These are phyloP conservation scores for Diaporthe ilicicola DNA, from an alignment of 2,329 filamentous ascomycete genomes.

Conservation along the genomic window DNA sequence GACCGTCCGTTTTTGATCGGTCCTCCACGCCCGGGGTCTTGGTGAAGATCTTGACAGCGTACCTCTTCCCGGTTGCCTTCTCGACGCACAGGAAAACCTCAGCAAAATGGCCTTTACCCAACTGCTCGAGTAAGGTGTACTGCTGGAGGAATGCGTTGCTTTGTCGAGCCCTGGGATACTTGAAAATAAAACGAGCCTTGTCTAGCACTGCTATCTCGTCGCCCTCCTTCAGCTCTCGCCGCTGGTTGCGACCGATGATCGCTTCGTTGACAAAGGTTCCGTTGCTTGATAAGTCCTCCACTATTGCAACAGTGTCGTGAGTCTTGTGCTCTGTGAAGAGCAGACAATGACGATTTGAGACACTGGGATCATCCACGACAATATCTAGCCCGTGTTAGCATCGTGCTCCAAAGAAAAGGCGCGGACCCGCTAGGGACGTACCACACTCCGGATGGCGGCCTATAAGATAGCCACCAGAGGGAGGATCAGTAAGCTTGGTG, in stretches of 20 bases:
- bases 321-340: slow-evolving; percentile 49
- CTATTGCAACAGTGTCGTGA: slow-evolving; percentile 68
- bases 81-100: slow-evolving; percentile 93
- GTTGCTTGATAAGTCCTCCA: slow-evolving; percentile 95
- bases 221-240: slow-evolving; percentile 85
- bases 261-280: slow-evolving; percentile 96
- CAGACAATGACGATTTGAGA: slow-evolving; percentile 84
- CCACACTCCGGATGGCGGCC: slow-evolving; percentile 94
- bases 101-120: slow-evolving; percentile 95
- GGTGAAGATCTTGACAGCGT: slow-evolving; percentile 94
- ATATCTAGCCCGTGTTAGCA: slow-evolving; percentile 62
- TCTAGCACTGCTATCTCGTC: slow-evolving; percentile 91
- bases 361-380: slow-evolving; percentile 76
- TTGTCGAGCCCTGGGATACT: slow-evolving; percentile 80
- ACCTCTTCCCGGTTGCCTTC: slow-evolving; percentile 81
- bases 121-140: slow-evolving; percentile 83
- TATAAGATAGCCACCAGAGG: slow-evolving; percentile 87
- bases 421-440: slow-evolving; percentile 54
- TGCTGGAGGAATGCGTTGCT: slow-evolving; percentile 85
- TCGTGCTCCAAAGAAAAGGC: slow-evolving; percentile 2
- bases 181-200: slow-evolving; percentile 88
- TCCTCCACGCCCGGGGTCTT: slow-evolving; percentile 85
- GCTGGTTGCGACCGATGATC: slow-evolving; percentile 89
- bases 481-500: slow-evolving; percentile 67
- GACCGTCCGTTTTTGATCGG: slow-evolving; percentile 80